Evolutionary conservation across 768 basidiomycete genomes (phyloP).

Genomic region (Leccinum arenicola): DNA sequence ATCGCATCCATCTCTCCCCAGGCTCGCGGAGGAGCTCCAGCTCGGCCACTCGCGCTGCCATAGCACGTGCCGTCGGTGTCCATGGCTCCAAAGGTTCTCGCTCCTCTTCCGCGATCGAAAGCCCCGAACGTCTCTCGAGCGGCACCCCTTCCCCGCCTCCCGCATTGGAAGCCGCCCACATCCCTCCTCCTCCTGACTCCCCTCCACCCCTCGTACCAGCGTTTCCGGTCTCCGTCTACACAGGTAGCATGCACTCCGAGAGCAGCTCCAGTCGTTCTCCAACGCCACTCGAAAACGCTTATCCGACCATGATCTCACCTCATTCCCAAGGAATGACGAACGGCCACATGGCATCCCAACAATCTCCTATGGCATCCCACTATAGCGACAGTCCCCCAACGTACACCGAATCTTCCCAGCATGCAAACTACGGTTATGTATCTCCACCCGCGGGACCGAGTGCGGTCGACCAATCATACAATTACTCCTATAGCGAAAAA

Average conservation of each 20-base stretch:
- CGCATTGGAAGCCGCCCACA: constrained; percentile 42
- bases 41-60: constrained; percentile 54
- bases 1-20: constrained; percentile 79
- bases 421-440: constrained; percentile 30
- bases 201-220: constrained; percentile 55
- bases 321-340: constrained; percentile 37
- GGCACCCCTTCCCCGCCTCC: constrained; percentile 37
- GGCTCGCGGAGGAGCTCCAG: constrained; percentile 67
- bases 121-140: constrained; percentile 27
- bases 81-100: constrained; percentile 25
- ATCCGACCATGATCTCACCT: constrained; percentile 36
- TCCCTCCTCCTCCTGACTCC: constrained; percentile 49
- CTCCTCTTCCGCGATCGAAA: constrained; percentile 21
- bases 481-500: constrained; percentile 32
- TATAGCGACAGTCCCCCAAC: constrained; percentile 31
- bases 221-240: constrained; percentile 25
- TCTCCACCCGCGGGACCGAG: constrained; percentile 21
- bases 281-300: constrained; percentile 43
- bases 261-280: constrained; percentile 42
- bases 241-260: constrained; percentile 30
- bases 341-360: constrained; percentile 30
- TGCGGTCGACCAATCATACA: constrained; percentile 28
- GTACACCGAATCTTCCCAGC: constrained; percentile 32
- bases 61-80: constrained; percentile 40
- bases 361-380: constrained; percentile 29